A percentile compares a stretch with the other conserved stretches of the same genome.
Conservation (phyloP, 768 basidiomycete genomes). For the Fomitopsis pulvina region DNA sequence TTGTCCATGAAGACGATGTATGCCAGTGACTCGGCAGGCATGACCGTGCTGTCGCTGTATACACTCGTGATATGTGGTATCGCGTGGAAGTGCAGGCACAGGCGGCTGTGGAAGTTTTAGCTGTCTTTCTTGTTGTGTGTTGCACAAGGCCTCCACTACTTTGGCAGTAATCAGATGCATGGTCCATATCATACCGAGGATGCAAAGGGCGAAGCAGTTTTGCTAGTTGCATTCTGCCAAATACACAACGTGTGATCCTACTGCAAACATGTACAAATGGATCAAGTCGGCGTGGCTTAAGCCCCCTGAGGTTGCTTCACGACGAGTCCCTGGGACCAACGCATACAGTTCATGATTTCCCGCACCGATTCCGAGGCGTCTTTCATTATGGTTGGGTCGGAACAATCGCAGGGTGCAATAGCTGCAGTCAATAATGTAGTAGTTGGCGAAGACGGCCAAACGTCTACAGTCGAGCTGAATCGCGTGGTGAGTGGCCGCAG, state of each 20-base stretch:
- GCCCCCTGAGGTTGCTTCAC: no score
- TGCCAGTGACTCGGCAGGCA: conserved; percentile 43
- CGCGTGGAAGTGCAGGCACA: conserved; percentile 50
- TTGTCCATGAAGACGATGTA: conserved; percentile 80
- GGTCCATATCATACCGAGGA: not conserved
- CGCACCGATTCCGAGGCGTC: conserved; percentile 19
- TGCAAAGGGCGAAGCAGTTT: not conserved
- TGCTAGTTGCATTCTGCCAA: not conserved
- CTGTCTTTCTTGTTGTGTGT: no score
- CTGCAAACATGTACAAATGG: not conserved
- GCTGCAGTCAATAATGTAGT: not conserved
- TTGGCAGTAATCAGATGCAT: not conserved
- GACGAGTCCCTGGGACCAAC: not conserved
- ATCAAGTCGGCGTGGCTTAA: no score
- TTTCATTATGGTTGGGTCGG: conserved; percentile 17
- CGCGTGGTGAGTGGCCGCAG: not conserved
- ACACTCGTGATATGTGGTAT: conserved; percentile 46
- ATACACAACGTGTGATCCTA: not conserved
- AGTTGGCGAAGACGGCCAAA: not conserved
- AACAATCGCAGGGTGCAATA: not conserved
- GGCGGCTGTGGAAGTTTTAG: conserved; percentile 31
- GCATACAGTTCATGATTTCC: conserved; percentile 7
- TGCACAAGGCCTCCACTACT: not conserved
- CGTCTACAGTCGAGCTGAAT: not conserved
- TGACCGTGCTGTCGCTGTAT: conserved; percentile 61